These are phyloP conservation scores for Annona cherimola DNA, from an alignment of 164 flowering plant species.

Conservation along the genomic window DNA sequence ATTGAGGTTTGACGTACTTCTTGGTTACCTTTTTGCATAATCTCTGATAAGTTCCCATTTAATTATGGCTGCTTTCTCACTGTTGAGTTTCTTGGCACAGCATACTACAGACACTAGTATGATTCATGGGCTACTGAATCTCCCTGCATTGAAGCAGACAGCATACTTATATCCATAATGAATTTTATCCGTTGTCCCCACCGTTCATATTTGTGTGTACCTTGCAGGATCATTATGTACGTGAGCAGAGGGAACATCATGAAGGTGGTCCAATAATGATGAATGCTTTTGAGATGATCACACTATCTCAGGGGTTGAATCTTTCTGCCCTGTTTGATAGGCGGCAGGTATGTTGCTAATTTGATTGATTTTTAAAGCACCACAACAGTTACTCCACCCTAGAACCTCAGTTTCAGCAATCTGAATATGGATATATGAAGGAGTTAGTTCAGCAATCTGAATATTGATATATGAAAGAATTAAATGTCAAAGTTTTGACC, in stretches of 20 bases:
- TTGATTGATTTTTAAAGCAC: neutral
- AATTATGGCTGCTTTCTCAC: neutral
- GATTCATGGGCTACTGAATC: neutral
- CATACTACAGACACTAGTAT: neutral
- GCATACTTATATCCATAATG: neutral
- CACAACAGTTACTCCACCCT: too few species aligned
- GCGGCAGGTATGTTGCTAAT: constrained; percentile 55
- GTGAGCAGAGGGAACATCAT: constrained; percentile 43
- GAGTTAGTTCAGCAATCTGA: too few species aligned
- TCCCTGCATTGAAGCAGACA: neutral
- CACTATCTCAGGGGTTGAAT: constrained; percentile 90
- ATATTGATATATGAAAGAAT: too few species aligned
- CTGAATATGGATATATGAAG: too few species aligned
- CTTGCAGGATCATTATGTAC: constrained; percentile 73
- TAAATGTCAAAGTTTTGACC: too few species aligned
- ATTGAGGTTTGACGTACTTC: constrained; percentile 60
- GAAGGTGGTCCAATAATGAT: constrained; percentile 69
- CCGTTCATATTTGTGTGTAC: constrained; percentile 1
- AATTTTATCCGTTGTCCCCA: constrained; percentile 3
- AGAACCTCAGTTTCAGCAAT: too few species aligned
- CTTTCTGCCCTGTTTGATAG: constrained; percentile 89
- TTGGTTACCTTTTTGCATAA: neutral
- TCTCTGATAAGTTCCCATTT: neutral
- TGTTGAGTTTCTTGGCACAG: neutral
- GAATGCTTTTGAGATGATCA: constrained; percentile 99